Conservation (phyloP, 345 rosid species). For the Eucalyptus globulus region DNA sequence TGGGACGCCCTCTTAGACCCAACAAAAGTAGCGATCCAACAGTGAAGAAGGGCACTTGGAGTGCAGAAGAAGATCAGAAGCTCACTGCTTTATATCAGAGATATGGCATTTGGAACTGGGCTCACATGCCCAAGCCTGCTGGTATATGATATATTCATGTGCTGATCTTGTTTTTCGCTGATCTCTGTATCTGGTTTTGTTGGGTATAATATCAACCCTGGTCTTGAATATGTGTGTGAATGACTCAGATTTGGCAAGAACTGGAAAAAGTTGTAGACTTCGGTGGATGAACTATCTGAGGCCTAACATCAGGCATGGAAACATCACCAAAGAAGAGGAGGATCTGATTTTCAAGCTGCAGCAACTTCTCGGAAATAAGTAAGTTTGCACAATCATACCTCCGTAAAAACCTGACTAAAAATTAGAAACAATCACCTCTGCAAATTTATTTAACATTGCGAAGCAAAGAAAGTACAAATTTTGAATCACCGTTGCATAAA, state of each 20-base stretch:
- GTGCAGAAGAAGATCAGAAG: background rate
- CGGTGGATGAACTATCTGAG: constrained; percentile 6
- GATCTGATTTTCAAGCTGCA: background rate
- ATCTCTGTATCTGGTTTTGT: background rate
- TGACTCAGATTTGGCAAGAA: background rate
- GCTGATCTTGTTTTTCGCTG: background rate
- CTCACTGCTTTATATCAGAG: background rate
- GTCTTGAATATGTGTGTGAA: background rate
- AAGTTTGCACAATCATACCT: background rate
- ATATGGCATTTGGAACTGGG: constrained; percentile 4
- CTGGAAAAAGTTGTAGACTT: constrained; percentile 3
- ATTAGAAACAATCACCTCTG: background rate
- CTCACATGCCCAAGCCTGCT: background rate
- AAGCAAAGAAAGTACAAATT: background rate
- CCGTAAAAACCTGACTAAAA: background rate
- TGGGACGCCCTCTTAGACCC: background rate
- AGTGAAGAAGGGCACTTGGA: background rate
- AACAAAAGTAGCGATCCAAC: background rate
- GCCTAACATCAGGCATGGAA: background rate
- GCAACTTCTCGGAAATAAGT: background rate
- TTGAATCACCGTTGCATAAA: background rate
- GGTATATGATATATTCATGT: background rate
- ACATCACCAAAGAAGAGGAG: background rate
- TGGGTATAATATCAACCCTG: background rate
- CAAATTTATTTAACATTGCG: background rate